These are phyloP conservation scores for Sporisorium scitamineum DNA, from an alignment of 1,284 basidiomycete species.

Conservation along the genomic window DNA sequence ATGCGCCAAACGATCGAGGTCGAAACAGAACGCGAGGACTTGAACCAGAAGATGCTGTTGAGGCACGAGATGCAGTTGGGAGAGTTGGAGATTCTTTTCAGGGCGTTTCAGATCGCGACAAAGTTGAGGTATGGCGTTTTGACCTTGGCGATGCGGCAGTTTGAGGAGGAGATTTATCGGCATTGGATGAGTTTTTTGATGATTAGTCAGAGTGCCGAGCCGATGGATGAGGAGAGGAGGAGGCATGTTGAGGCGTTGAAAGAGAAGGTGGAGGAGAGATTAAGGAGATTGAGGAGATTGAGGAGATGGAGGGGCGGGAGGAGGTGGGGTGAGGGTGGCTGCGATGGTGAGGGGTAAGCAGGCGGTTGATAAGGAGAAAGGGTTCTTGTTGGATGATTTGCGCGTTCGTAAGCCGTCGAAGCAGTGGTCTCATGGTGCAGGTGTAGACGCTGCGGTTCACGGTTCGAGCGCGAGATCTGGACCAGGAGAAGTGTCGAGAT, in stretches of 20 bases:
- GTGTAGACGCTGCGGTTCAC: background rate
- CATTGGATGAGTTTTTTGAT: constrained; percentile 9
- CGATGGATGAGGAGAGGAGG: background rate
- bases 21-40: background rate
- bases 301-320: background rate
- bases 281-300: background rate
- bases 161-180: constrained; percentile 16
- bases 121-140: constrained; percentile 14
- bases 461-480: too few relatives aligned
- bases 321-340: too few relatives aligned
- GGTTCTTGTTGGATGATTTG: too few relatives aligned
- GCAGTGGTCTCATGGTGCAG: constrained; percentile 6
- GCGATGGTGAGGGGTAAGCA: too few relatives aligned
- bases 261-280: background rate
- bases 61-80: constrained; percentile 17
- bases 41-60: background rate
- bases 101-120: constrained; percentile 14
- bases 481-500: too few relatives aligned
- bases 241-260: constrained; percentile 1
- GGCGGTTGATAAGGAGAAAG: too few relatives aligned
- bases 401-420: too few relatives aligned
- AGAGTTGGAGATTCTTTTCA: constrained; percentile 9
- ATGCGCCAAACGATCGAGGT: background rate
- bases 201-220: background rate
- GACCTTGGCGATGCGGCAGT: background rate